Conservation (phyloP, 306 rosid species). For the Macrotyloma uniflorum region DNA sequence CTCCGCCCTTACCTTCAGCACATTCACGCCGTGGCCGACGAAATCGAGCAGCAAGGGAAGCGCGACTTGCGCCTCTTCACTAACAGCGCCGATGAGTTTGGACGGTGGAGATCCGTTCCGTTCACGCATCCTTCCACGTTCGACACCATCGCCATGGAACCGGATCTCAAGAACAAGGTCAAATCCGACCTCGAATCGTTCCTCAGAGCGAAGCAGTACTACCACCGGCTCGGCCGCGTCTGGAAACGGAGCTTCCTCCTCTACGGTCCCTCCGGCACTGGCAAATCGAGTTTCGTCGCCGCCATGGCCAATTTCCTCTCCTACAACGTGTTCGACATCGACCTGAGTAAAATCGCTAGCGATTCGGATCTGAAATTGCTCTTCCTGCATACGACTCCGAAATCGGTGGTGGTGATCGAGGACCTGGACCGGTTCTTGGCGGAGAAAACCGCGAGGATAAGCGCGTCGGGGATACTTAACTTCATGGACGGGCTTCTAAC, state of each 20-base stretch:
- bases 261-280: constrained; percentile 91
- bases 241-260: constrained; percentile 88
- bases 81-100: constrained; percentile 27
- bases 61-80: constrained; percentile 60
- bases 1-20: constrained; percentile 80
- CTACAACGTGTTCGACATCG: constrained; percentile 74
- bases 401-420: constrained; percentile 70
- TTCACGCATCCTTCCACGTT: constrained; percentile 82
- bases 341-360: constrained; percentile 50
- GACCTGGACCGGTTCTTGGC: constrained; percentile 70
- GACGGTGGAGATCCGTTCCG: constrained; percentile 66
- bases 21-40: constrained; percentile 73
- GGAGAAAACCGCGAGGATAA: constrained; percentile 54
- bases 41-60: constrained; percentile 52
- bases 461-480: constrained; percentile 59
- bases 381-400: constrained; percentile 63
- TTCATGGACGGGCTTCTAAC: constrained; percentile 83
- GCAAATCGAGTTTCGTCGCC: constrained; percentile 87
- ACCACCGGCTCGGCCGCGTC: constrained; percentile 70
- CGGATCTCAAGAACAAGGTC: constrained; percentile 64
- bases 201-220: constrained; percentile 70
- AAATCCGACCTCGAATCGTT: constrained; percentile 82
- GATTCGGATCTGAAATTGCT: constrained; percentile 65
- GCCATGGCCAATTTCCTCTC: constrained; percentile 86
- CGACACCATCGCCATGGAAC: constrained; percentile 78